Evolutionary conservation across 1,139 yeast species (phyloP).

Genomic region (Candida sp.): DNA sequence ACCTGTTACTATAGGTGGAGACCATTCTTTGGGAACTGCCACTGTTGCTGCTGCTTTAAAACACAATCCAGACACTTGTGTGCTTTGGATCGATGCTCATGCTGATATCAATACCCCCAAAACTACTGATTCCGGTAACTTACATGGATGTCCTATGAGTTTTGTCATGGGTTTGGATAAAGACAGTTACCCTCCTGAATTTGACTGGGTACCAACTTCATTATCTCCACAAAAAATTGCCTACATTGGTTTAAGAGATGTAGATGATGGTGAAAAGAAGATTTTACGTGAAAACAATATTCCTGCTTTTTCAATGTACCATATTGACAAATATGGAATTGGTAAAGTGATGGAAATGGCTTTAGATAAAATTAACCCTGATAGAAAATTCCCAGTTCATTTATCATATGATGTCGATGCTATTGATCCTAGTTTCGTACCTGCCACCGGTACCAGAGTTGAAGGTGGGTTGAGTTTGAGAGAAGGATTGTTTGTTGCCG

Average conservation of each 20-base stretch:
- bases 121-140: conserved; percentile 83
- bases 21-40: conserved; percentile 95
- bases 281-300: conserved; percentile 70
- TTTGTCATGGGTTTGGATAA: conserved; percentile 77
- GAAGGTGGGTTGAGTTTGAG: conserved; percentile 94
- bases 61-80: conserved; percentile 81
- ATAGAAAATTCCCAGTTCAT: conserved; percentile 74
- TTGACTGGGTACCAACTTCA: conserved; percentile 75
- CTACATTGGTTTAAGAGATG: conserved; percentile 93
- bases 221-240: conserved; percentile 74
- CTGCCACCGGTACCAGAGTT: conserved; percentile 98
- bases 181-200: conserved; percentile 64
- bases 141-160: conserved; percentile 96
- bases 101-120: conserved; percentile 95
- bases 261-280: conserved; percentile 80
- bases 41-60: conserved; percentile 83
- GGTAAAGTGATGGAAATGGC: conserved; percentile 94
- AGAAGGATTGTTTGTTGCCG: conserved; percentile 91
- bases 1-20: conserved; percentile 93
- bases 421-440: conserved; percentile 89
- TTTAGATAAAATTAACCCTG: conserved; percentile 71
- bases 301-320: conserved; percentile 93
- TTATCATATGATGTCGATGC: conserved; percentile 96
- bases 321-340: conserved; percentile 91
- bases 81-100: conserved; percentile 97